Conservation (phyloP, 495 filamentous ascomycete genomes). For the Podospora pseudopauciseta region DNA sequence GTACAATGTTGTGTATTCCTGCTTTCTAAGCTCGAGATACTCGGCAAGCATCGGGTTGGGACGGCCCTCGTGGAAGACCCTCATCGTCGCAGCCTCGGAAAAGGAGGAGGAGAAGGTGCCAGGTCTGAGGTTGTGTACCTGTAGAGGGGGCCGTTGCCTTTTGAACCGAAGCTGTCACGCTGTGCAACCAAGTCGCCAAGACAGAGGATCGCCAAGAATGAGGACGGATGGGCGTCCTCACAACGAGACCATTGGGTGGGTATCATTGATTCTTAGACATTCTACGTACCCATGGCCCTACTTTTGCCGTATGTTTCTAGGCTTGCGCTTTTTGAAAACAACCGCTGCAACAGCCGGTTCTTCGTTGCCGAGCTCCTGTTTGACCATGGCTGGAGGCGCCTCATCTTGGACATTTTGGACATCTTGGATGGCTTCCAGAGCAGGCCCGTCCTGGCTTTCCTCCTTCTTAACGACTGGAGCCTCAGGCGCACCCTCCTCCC, state of each 20-base stretch:
- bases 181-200: not conserved
- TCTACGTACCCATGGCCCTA: slow-evolving; percentile 16
- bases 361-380: slow-evolving; percentile 17
- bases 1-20: slow-evolving; percentile 9
- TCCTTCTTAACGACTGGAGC: slow-evolving; percentile 32
- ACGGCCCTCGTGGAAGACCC: not conserved
- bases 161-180: not conserved
- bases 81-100: not conserved
- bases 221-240: not conserved
- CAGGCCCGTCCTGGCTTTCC: slow-evolving; percentile 19
- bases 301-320: slow-evolving; percentile 65
- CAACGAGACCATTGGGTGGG: slow-evolving; percentile 4
- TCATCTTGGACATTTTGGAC: slow-evolving; percentile 22
- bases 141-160: not conserved
- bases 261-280: slow-evolving; percentile 15
- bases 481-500: slow-evolving; percentile 22
- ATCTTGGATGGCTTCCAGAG: not conserved
- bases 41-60: not conserved
- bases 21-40: slow-evolving; percentile 4
- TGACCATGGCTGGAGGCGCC: slow-evolving; percentile 7
- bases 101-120: not conserved
- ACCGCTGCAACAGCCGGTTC: slow-evolving; percentile 35
- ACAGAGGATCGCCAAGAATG: not conserved
- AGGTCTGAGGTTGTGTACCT: not conserved
- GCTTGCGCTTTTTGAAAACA: slow-evolving; percentile 89